Evolutionary conservation across 768 basidiomycete species (phyloP), one percentile per base, ranked within the genome.

Genomic region (Tubosaeta sp.): DNA sequence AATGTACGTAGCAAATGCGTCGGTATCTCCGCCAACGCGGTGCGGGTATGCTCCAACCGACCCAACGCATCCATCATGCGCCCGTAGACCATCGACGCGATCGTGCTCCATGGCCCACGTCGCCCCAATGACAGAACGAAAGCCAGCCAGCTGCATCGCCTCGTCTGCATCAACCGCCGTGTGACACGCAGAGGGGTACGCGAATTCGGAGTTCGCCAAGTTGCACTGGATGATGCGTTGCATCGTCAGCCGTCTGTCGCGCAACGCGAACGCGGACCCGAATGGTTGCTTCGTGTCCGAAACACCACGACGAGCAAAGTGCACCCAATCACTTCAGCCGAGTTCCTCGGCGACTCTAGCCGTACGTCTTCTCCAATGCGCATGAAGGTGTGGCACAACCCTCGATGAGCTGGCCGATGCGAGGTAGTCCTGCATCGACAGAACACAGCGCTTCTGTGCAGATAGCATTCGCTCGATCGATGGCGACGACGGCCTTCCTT

Each of bases 201-300:
- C 54, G 19, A 59, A 56, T 25, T 59, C 51, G 5, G 54, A 5
- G 8, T 52, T 49, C 8, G 34, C 14, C 4, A 61, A 40, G 1
- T 48, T 21, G 6, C 41, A 39, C 16, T 32, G 49, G 4, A 41
- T 35, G 36, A 59, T 56, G 0, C 14, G 32, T 8, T 47, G 36
- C 6, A 38, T 21, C 16, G 36, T 38, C 6, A n/a, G n/a, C n/a
- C n/a, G n/a, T n/a, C n/a, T n/a, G n/a, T n/a, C n/a, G n/a, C n/a
- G n/a, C n/a, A n/a, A n/a, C n/a, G n/a, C n/a, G n/a, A n/a, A n/a
- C n/a, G n/a, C n/a, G n/a, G n/a, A n/a, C n/a, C n/a, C n/a, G n/a
- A n/a, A n/a, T n/a, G n/a, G n/a, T n/a, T n/a, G n/a, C n/a, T n/a
- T n/a, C n/a, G n/a, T n/a, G n/a, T n/a, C n/a, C n/a, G n/a, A n/a